Evolutionary conservation across 805 yeast species (phyloP).

Genomic region (Candida sanyiensis): DNA sequence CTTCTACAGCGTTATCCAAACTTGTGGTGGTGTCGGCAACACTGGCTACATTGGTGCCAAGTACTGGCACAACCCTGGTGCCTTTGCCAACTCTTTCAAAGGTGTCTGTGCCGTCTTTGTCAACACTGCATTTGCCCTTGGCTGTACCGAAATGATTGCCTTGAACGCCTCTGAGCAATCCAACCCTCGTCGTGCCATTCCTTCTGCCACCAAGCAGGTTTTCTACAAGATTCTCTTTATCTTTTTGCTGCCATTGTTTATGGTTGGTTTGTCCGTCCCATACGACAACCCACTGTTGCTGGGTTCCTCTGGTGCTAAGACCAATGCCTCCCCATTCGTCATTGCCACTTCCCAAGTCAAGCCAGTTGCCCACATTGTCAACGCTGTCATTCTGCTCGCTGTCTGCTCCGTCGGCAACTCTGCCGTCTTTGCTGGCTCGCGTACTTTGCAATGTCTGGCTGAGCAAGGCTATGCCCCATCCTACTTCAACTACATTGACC

Average conservation of each 20-base stretch:
- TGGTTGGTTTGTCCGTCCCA: slow-evolving; percentile 52
- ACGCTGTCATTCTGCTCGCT: slow-evolving; percentile 58
- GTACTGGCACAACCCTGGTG: slow-evolving; percentile 51
- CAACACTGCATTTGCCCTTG: slow-evolving; percentile 54
- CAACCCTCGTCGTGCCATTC: slow-evolving; percentile 51
- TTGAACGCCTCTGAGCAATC: slow-evolving; percentile 44
- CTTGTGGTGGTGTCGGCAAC: slow-evolving; percentile 37
- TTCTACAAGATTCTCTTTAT: slow-evolving; percentile 49
- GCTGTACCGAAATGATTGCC: slow-evolving; percentile 54
- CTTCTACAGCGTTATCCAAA: slow-evolving; percentile 43
- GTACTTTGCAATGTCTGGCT: slow-evolving; percentile 50
- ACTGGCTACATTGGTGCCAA: slow-evolving; percentile 44
- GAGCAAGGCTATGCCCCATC: slow-evolving; percentile 59
- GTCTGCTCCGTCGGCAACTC: slow-evolving; percentile 56
- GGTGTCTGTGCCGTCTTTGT: slow-evolving; percentile 50
- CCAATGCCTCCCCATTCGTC: slow-evolving; percentile 64
- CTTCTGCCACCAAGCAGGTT: slow-evolving; percentile 50
- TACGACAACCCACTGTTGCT: slow-evolving; percentile 37
- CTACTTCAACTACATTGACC: slow-evolving; percentile 45
- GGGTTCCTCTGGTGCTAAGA: slow-evolving; percentile 35
- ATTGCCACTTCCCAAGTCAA: slow-evolving; percentile 56
- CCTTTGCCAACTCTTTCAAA: slow-evolving; percentile 47
- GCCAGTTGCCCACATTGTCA: slow-evolving; percentile 56
- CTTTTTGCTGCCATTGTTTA: slow-evolving; percentile 41
- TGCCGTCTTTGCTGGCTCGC: slow-evolving; percentile 42